Evolutionary conservation across 768 basidiomycete genomes (phyloP).

Genomic region (Phylloporus rhodoxanthus): DNA sequence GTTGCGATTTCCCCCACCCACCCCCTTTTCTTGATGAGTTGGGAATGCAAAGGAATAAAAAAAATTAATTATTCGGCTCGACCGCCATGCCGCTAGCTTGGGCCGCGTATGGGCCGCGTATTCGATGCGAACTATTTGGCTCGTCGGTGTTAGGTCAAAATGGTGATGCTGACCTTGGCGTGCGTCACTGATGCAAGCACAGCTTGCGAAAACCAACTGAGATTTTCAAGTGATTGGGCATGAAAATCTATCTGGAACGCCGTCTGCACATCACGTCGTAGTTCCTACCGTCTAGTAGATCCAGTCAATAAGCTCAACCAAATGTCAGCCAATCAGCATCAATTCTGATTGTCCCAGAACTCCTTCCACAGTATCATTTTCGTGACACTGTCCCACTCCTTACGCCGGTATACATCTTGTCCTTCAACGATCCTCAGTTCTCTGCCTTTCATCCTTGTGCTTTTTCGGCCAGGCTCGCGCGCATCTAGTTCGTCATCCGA

Average conservation of each 20-base stretch:
- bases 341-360: slow-evolving; percentile 28
- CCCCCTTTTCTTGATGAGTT: not conserved
- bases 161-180: too few relatives aligned
- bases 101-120: too few relatives aligned
- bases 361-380: slow-evolving; percentile 30
- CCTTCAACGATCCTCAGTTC: slow-evolving; percentile 83
- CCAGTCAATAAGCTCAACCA: not conserved
- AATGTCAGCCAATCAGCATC: not conserved
- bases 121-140: not conserved
- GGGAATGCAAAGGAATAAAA: too few relatives aligned
- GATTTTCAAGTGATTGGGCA: too few relatives aligned
- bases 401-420: slow-evolving; percentile 57
- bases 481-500: slow-evolving; percentile 78
- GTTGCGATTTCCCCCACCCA: not conserved
- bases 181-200: too few relatives aligned
- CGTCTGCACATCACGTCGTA: not conserved
- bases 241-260: too few relatives aligned
- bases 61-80: not conserved
- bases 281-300: not conserved
- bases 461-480: slow-evolving; percentile 54
- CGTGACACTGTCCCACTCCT: slow-evolving; percentile 29
- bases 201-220: too few relatives aligned
- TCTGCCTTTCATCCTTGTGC: slow-evolving; percentile 72
- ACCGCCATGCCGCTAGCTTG: not conserved
- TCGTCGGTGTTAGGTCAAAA: not conserved